Percentiles rank a stretch among this genome's conserved stretches.
phyloP scores from a whole-genome alignment of 2,329 filamentous ascomycete genomes.

The Xylariaceae sp. region DNA sequence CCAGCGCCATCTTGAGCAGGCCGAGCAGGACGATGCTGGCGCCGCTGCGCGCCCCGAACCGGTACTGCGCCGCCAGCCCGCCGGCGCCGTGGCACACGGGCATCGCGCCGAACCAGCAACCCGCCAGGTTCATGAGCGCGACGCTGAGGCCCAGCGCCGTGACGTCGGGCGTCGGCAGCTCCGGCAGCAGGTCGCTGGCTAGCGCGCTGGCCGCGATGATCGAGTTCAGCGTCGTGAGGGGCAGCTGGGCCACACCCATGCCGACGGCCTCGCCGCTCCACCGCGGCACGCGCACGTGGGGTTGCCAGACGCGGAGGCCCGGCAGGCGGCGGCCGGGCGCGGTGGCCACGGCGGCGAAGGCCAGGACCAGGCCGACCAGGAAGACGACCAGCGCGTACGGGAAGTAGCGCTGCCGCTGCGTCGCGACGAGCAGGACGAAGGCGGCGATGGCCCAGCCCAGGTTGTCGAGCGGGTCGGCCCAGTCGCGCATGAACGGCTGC shows the following conservation, averaged over 20 bases:
- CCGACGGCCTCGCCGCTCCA: constrained; percentile 33
- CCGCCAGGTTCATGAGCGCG: constrained; percentile 71
- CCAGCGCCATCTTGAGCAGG: constrained; percentile 64
- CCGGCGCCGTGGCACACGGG: constrained; percentile 91
- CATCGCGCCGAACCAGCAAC: constrained; percentile 87
- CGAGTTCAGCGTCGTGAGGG: constrained; percentile 87
- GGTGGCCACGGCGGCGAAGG: constrained; percentile 35
- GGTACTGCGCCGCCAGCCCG: constrained; percentile 81
- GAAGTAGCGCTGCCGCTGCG: constrained; percentile 55
- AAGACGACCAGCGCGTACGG: constrained; percentile 76
- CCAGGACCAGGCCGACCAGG: constrained; percentile 58
- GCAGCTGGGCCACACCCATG: constrained; percentile 77
- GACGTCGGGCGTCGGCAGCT: constrained; percentile 58
- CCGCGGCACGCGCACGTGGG: constrained; percentile 40
- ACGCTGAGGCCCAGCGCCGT: constrained; percentile 78
- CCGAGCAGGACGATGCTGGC: constrained; percentile 77
- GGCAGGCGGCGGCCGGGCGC: constrained; percentile 34
- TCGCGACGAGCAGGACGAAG: constrained; percentile 63
- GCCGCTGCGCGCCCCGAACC: constrained; percentile 85
- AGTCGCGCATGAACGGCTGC: constrained; percentile 48
- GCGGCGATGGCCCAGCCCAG: constrained; percentile 67
- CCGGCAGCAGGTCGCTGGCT: constrained; percentile 67
- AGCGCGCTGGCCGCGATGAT: constrained; percentile 81
- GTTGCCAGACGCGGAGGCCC: constrained; percentile 52
- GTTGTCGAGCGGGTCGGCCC: constrained; percentile 69